These are phyloP conservation scores for Lachnum nothofagi DNA, from an alignment of 2,329 filamentous ascomycete genomes.

Conservation along the genomic window DNA sequence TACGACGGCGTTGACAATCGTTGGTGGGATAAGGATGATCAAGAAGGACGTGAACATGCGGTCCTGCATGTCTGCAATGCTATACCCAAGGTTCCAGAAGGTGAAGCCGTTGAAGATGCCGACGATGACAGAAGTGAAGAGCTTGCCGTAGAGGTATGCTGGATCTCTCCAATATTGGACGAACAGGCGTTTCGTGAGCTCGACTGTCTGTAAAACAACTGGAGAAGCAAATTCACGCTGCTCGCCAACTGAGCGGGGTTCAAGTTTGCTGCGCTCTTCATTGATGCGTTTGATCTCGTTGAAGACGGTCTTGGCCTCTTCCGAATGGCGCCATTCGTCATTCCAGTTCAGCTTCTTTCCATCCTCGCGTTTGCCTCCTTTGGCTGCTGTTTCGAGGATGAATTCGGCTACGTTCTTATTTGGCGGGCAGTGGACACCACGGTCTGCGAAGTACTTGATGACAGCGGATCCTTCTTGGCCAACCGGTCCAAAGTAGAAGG, in stretches of 20 bases:
- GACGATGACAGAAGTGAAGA: conserved; percentile 66
- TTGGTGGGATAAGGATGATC: conserved; percentile 58
- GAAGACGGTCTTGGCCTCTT: conserved; percentile 53
- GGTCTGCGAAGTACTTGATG: conserved; percentile 61
- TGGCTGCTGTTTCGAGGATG: conserved; percentile 60
- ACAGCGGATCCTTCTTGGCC: conserved; percentile 62
- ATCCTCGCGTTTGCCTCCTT: conserved; percentile 46
- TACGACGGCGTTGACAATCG: conserved; percentile 66
- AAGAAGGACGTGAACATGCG: conserved; percentile 71
- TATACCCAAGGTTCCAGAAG: conserved; percentile 64
- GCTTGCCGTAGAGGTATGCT: conserved; percentile 70
- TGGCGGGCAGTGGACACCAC: conserved; percentile 61
- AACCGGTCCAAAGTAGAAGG: conserved; percentile 69
- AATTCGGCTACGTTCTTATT: conserved; percentile 64
- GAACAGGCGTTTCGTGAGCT: conserved; percentile 67
- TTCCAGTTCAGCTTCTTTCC: conserved; percentile 65
- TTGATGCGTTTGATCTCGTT: conserved; percentile 55
- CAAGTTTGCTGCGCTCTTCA: conserved; percentile 33
- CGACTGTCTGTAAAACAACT: conserved; percentile 54
- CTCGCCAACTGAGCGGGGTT: conserved; percentile 33
- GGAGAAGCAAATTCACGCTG: conserved; percentile 62
- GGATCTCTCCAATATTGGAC: conserved; percentile 71
- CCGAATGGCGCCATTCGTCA: conserved; percentile 65
- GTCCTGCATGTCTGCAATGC: conserved; percentile 66
- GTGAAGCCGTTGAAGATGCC: conserved; percentile 78